phyloP scores from a whole-genome alignment of 1,139 yeast species.

The Casaregolazyma suthepensis region DNA sequence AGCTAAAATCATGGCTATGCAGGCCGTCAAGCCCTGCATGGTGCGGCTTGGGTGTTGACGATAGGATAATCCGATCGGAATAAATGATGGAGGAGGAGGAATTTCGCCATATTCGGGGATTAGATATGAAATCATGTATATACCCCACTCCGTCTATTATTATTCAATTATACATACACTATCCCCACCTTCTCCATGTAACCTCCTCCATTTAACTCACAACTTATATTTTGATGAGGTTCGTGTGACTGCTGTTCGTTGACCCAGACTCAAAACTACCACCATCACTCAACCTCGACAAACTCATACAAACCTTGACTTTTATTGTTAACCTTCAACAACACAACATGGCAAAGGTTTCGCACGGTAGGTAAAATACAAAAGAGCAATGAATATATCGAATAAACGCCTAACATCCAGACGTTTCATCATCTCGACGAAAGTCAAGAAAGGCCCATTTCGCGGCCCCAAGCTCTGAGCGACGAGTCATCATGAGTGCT shows the following conservation, averaged over 20 bases:
- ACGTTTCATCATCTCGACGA: slow-evolving; percentile 99
- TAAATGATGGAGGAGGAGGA: not conserved
- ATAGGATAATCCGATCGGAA: not conserved
- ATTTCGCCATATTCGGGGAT: not conserved
- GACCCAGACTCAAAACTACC: slow-evolving; percentile 5
- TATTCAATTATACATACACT: not conserved
- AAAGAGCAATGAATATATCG: not conserved
- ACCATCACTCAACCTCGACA: slow-evolving; percentile 5
- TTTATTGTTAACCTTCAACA: slow-evolving; percentile 4
- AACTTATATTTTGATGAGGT: not conserved
- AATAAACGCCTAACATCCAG: slow-evolving; percentile 13
- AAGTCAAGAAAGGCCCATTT: slow-evolving; percentile 99
- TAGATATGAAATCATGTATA: too few species aligned
- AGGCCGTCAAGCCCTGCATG: not conserved
- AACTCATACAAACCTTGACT: slow-evolving; percentile 5
- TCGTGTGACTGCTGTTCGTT: slow-evolving; percentile 8
- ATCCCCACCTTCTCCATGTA: not conserved
- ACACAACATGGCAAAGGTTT: slow-evolving; percentile 32
- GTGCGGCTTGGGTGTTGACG: not conserved
- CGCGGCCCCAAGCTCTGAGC: slow-evolving; percentile 93
- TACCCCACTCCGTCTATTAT: not conserved
- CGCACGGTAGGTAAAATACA: slow-evolving; percentile 26
- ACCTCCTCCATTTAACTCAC: not conserved
- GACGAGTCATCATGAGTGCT: slow-evolving; percentile 96
- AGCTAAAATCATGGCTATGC: not conserved